Percentiles rank a stretch among this genome's conserved stretches.
phyloP scores from a whole-genome alignment of 1,284 basidiomycete species.

The Irpex rosettiformis region DNA sequence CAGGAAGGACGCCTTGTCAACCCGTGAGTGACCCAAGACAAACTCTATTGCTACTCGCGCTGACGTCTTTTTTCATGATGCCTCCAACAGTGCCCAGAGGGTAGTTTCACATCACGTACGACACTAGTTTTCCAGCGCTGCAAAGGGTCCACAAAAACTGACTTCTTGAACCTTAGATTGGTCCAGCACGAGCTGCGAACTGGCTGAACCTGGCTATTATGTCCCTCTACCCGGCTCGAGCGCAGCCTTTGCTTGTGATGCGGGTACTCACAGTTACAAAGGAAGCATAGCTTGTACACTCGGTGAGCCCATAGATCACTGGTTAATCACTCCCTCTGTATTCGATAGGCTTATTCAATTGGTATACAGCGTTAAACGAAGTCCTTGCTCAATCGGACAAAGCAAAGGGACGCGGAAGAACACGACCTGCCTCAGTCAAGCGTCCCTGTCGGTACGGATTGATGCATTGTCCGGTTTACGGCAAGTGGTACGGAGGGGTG shows the following conservation, averaged over 20 bases:
- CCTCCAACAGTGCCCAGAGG: neutral
- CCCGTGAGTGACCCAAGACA: neutral
- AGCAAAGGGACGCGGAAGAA: neutral
- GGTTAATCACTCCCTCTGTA: neutral
- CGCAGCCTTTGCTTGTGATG: neutral
- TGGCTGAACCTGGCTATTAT: neutral
- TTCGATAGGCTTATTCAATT: neutral
- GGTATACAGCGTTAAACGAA: neutral
- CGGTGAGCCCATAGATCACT: neutral
- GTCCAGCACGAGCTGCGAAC: neutral
- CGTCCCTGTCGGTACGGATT: neutral
- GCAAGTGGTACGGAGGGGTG: neutral
- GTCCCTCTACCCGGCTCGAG: neutral
- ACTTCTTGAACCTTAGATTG: neutral
- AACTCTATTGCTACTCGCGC: neutral
- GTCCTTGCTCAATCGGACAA: neutral
- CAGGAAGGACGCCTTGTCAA: constrained; percentile 1
- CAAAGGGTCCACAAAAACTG: neutral
- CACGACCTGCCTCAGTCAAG: neutral
- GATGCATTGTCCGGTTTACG: neutral
- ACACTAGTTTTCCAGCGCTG: neutral
- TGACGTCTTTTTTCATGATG: neutral
- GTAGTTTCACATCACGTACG: neutral
- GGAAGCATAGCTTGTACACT: neutral
- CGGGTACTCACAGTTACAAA: neutral